These are phyloP conservation scores for Cyclocybe aegerita DNA, from an alignment of 768 basidiomycete species.

Conservation along the genomic window DNA sequence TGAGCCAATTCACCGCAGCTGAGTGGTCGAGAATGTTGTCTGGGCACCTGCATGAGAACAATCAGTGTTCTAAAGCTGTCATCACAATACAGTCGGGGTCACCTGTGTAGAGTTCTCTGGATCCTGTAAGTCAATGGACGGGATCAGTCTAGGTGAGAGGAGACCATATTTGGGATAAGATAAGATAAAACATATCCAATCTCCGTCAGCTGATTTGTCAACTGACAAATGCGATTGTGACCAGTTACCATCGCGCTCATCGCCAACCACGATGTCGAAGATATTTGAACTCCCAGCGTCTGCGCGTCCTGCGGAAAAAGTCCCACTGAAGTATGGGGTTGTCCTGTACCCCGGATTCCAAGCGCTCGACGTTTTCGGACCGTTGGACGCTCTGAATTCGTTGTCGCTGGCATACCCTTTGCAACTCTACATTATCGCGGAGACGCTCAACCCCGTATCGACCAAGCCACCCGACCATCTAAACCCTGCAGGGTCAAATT, in stretches of 20 bases:
- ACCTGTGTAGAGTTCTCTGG: too few relatives aligned
- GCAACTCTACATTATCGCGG: slow-evolving; percentile 29
- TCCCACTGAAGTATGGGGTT: slow-evolving; percentile 27
- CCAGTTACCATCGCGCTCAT: background rate
- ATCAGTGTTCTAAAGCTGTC: too few relatives aligned
- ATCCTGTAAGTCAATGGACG: too few relatives aligned
- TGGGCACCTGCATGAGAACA: too few relatives aligned
- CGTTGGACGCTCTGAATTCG: slow-evolving; percentile 31
- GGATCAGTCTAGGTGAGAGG: too few relatives aligned
- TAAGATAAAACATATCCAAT: background rate
- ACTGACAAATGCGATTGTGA: too few relatives aligned
- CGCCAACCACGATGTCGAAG: background rate
- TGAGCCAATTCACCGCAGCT: too few relatives aligned
- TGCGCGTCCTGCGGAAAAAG: slow-evolving; percentile 11
- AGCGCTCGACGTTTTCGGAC: slow-evolving; percentile 35
- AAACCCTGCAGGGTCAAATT: slow-evolving; percentile 20
- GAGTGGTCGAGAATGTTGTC: too few relatives aligned
- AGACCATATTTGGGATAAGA: background rate
- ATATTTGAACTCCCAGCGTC: slow-evolving; percentile 8
- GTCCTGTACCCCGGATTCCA: slow-evolving; percentile 30
- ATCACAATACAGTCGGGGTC: too few relatives aligned
- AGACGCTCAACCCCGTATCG: slow-evolving; percentile 32
- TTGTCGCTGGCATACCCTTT: slow-evolving; percentile 25
- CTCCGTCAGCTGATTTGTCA: too few relatives aligned
- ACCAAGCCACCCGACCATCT: slow-evolving; percentile 21